phyloP scores from a whole-genome alignment of 2,329 filamentous ascomycete genomes.

The Xylariaceae sp. region DNA sequence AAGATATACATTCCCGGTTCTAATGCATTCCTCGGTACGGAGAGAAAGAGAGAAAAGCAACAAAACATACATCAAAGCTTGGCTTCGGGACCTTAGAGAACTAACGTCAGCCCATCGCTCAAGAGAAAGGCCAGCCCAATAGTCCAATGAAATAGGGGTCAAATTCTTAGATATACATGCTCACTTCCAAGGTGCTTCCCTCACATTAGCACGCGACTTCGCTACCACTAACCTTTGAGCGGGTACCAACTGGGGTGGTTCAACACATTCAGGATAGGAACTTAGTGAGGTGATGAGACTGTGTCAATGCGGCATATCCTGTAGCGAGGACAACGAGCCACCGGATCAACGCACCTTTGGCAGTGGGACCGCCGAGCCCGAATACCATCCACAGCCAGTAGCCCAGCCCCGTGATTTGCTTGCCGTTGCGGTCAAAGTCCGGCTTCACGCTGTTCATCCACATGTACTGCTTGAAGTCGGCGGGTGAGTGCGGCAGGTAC shows the following conservation, averaged over 20 bases:
- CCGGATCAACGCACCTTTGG: conserved; percentile 57
- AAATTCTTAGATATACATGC: no score
- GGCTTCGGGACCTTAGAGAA: conserved; percentile 19
- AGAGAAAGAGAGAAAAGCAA: background rate
- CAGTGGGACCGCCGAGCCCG: conserved; percentile 56
- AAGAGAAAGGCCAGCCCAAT: no score
- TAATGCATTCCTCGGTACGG: background rate
- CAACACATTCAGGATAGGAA: background rate
- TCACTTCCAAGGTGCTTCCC: no score
- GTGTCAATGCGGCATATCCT: conserved; percentile 41
- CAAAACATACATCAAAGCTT: conserved; percentile 15
- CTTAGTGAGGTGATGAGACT: conserved; percentile 21
- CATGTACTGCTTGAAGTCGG: conserved; percentile 52
- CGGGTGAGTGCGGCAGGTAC: conserved; percentile 66
- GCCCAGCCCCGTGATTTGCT: conserved; percentile 53
- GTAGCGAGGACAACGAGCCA: conserved; percentile 55
- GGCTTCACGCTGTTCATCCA: conserved; percentile 54
- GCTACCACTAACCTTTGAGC: no score
- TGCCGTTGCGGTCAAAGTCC: conserved; percentile 67
- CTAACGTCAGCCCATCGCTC: conserved; percentile 22
- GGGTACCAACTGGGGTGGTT: background rate
- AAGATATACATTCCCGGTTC: no score
- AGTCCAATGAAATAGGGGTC: no score
- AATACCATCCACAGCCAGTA: conserved; percentile 62
- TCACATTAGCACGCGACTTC: no score